Base-by-base conservation (phyloP, 2,329 filamentous ascomycete genomes). In the Aspergillus puulaauensis region DNA sequence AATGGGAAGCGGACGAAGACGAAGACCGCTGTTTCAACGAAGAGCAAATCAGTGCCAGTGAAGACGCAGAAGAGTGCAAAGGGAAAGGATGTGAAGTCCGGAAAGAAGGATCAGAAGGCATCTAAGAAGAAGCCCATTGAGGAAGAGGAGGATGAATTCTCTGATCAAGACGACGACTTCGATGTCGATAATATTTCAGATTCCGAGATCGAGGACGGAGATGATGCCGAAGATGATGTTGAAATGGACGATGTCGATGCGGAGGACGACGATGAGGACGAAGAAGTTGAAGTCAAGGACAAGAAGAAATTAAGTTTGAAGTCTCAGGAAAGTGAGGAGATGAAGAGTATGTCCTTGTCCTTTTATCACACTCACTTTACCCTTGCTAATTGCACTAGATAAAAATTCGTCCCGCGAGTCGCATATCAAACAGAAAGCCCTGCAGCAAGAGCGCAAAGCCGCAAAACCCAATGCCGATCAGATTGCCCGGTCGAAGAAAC, bases 391-490 rank as follows among this genome's bases (percentile, higher is more conserved):
- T 58, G 47, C 44, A 54, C 17, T 55, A 86, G 87, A 85, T 74
- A 90, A 82, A 58, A 91, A 90, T 12, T 86, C 85, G 8, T 88
- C 85, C 11, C 88, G 88, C 71, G 95, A 99, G 81, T 87, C 92
- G 21, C 95, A 98, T 74, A 87, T 88, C 50, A 96, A 96, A 76
- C 95, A 99, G 78, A 96, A 93, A 76, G 89, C 89, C 62, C 81
- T 97, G 51, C 89, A 87, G 23, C 89, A 87, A 70, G 93, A 98
- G 73, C 90, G 96, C 66, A 97, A 93, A 81, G 88, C 90, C 39
- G 88, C 90, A 44, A 98, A 97, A 78, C 95, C 95, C 23, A 88
- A 98, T 65, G 92, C 93, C 70, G 93, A 98, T 73, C 86, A 90
- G 70, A 87, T 98, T 64, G 85, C 88, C 62, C 88, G 92, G 61